These are phyloP conservation scores for Vanrija humicola DNA, from an alignment of 1,284 basidiomycete genomes.

Conservation along the genomic window DNA sequence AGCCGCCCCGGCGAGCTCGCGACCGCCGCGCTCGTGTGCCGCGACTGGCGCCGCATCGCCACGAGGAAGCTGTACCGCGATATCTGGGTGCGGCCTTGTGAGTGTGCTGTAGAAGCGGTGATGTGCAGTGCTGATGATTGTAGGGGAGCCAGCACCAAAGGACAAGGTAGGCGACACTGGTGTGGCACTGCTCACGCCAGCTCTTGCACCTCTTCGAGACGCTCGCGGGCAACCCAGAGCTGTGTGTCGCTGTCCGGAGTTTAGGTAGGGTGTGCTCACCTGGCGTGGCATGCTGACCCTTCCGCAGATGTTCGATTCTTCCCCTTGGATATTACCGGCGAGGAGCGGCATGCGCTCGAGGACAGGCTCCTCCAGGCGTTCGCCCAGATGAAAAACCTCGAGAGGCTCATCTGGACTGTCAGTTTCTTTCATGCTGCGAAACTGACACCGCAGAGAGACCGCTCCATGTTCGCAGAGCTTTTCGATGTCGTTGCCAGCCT, in stretches of 20 bases:
- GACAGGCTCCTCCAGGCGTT: conserved; percentile 31
- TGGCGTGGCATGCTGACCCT: neutral
- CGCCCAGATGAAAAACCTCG: conserved; percentile 33
- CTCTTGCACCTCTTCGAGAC: conserved; percentile 39
- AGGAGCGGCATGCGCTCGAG: conserved; percentile 32
- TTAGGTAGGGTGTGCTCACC: conserved; percentile 39
- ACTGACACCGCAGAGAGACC: conserved; percentile 36
- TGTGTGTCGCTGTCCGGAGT: conserved; percentile 32
- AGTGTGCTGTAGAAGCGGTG: conserved; percentile 8
- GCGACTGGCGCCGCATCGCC: conserved; percentile 26
- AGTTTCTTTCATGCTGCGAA: too few relatives aligned
- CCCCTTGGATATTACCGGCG: conserved; percentile 35
- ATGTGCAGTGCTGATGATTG: neutral
- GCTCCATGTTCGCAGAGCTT: conserved; percentile 34
- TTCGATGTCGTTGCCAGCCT: conserved; percentile 29
- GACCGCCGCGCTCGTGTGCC: conserved; percentile 28
- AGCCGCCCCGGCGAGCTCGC: conserved; percentile 36
- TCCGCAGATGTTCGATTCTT: conserved; percentile 42
- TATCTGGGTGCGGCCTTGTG: conserved; percentile 47
- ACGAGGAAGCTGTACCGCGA: conserved; percentile 36
- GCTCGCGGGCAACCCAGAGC: conserved; percentile 23
- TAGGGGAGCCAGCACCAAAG: conserved; percentile 39
- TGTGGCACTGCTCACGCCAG: conserved; percentile 15
- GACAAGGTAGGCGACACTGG: conserved; percentile 9
- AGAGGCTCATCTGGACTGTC: conserved; percentile 45